Evolutionary conservation across 441 rosid genomes (phyloP), one percentile per base, ranked within the genome.

Genomic region (Brassica balearica): DNA sequence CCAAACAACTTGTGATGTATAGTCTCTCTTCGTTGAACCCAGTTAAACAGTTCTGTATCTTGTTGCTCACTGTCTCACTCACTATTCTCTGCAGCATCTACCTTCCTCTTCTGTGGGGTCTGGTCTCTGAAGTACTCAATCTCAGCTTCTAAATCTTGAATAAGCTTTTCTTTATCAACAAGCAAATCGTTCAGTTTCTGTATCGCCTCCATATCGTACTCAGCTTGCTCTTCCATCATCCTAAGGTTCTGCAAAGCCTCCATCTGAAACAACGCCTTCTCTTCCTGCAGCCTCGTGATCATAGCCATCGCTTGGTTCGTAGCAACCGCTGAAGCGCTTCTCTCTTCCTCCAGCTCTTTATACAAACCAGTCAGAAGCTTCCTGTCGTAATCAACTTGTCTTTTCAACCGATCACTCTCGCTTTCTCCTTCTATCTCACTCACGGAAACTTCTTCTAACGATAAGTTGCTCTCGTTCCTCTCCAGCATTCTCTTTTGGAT

Each of bases 181-280:
- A 92, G 94, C 69, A 92, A 86, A 77, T 95, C 94, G 53, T 89
- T 90, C 34, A 90, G 81, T 69, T 85, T 87, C 65, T 90, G 90
- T 84, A 95, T 83, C 7, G 95, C 94, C 84, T 95, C 99, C 90
- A 84, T 86, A 69, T 95, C 99, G 48, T 92, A 92, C 84, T 93
- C 99, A 0, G 97, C 96, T 88, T 95, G 99, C 77, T 90, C 99
- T 77, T 93, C 99, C 99, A 95, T 95, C 95, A 95, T 89, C 81
- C 99, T 92, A 20, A 93, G 76, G 73, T 81, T 87, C 78, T 93
- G 99, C 84, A 92, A 83, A 32, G 98, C 97, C 83, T 95, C 99
- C 98, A 95, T 92, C 66, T 92, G 95, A 53, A 93, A 89, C 3
- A 88, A 65, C 1, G 97, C 96, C 78, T 93, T 95, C 87, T 95